Evolutionary conservation across 352 stramenopile genomes (phyloP).

Genomic region (Aphanomyces cochlioides): DNA sequence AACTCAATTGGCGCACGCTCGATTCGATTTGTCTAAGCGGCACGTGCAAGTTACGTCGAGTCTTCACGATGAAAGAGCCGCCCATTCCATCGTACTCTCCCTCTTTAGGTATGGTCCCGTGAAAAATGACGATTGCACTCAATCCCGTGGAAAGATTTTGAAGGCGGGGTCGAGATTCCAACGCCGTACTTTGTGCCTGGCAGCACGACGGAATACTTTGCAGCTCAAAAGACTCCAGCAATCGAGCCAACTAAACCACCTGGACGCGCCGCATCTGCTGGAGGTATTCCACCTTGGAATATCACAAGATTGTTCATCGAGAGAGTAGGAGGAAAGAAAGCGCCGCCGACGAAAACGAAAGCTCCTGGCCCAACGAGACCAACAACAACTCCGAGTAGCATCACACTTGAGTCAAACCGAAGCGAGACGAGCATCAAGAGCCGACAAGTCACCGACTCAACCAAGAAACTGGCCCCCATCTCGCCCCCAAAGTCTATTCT

Average conservation of each 20-base stretch:
- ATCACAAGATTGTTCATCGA: neutral
- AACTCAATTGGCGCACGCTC: conserved; percentile 60
- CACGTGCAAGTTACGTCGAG: conserved; percentile 66
- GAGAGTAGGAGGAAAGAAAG: too few relatives aligned
- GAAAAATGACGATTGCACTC: neutral
- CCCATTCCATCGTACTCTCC: conserved; percentile 32
- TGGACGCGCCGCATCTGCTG: neutral
- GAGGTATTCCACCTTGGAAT: neutral
- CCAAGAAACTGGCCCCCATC: too few relatives aligned
- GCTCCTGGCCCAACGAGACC: too few relatives aligned
- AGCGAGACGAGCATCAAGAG: too few relatives aligned
- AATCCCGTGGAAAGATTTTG: conserved; percentile 1
- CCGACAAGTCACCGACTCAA: too few relatives aligned
- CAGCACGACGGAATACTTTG: conserved; percentile 7
- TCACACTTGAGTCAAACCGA: too few relatives aligned
- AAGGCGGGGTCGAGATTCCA: conserved; percentile 32
- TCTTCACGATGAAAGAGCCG: conserved; percentile 86
- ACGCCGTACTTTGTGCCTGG: conserved; percentile 28
- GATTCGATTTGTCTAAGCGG: conserved; percentile 72
- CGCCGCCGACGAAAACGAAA: too few relatives aligned
- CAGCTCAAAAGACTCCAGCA: neutral
- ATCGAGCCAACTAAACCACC: neutral
- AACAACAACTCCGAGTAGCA: too few relatives aligned
- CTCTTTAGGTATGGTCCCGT: neutral
- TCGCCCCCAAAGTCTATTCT: too few relatives aligned